These are phyloP conservation scores for Zymoseptoria ardabiliae DNA, from an alignment of 2,329 filamentous ascomycete species.

Conservation along the genomic window DNA sequence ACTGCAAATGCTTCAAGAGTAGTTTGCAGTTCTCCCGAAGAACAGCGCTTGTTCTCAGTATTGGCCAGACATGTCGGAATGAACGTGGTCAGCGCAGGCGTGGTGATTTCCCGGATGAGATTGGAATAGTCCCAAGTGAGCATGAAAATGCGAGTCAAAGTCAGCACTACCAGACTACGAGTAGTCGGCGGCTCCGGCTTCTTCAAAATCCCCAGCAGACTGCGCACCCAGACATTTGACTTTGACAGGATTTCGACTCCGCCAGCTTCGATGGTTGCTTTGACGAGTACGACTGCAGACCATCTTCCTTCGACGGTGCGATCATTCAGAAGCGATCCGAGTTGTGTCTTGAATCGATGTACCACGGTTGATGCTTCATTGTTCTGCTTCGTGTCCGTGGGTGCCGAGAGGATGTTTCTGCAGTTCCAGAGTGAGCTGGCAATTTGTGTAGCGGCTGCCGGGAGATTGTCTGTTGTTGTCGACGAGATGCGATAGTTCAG, in stretches of 20 bases:
- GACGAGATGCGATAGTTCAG: slow-evolving; percentile 65
- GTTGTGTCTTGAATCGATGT: slow-evolving; percentile 72
- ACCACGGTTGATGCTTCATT: slow-evolving; percentile 62
- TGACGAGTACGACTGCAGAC: slow-evolving; percentile 69
- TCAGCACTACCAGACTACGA: slow-evolving; percentile 69
- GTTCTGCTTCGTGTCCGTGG: slow-evolving; percentile 51
- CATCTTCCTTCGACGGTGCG: slow-evolving; percentile 68
- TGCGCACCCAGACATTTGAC: slow-evolving; percentile 67
- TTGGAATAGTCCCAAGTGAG: slow-evolving; percentile 77
- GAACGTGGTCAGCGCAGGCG: slow-evolving; percentile 69
- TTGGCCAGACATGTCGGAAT: slow-evolving; percentile 66
- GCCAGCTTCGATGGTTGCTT: slow-evolving; percentile 72
- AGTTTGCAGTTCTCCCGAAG: slow-evolving; percentile 45
- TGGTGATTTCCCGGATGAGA: slow-evolving; percentile 78
- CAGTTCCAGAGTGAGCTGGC: slow-evolving; percentile 49
- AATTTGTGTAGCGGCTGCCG: slow-evolving; percentile 63
- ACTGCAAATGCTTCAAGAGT: slow-evolving; percentile 64
- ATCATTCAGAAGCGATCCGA: slow-evolving; percentile 72
- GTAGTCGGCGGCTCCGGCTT: slow-evolving; percentile 69
- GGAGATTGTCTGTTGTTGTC: slow-evolving; percentile 64
- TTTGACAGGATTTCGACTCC: slow-evolving; percentile 74
- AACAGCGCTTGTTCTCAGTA: slow-evolving; percentile 33
- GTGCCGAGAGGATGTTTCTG: slow-evolving; percentile 54
- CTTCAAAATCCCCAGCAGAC: slow-evolving; percentile 67
- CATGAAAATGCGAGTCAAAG: slow-evolving; percentile 75